These are phyloP conservation scores for Podila minutissima DNA, from an alignment of 192 early-diverging fungal species.

Conservation along the genomic window DNA sequence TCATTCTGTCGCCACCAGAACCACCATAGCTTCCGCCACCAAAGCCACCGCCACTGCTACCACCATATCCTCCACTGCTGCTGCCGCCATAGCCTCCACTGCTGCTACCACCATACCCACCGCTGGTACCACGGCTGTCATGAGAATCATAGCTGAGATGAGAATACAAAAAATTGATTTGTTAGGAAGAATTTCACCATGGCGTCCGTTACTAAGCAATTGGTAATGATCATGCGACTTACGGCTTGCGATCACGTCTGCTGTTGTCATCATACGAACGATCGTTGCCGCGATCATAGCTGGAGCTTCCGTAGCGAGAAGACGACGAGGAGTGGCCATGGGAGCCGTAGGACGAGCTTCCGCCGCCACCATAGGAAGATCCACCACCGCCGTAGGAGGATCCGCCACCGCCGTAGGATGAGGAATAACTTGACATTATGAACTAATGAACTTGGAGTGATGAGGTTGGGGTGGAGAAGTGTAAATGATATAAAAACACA, in stretches of 20 bases:
- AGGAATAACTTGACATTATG: conserved; percentile 37
- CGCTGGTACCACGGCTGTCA: conserved; percentile 60
- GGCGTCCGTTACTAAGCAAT: not conserved
- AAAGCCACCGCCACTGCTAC: conserved; percentile 14
- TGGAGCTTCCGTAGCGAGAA: conserved; percentile 31
- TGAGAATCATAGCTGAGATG: conserved; percentile 49
- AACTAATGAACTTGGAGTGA: not conserved
- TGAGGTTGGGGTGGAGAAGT: not conserved
- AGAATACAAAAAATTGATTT: not conserved
- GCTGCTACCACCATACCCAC: conserved; percentile 33
- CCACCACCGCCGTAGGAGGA: conserved; percentile 28
- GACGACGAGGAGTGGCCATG: conserved; percentile 19
- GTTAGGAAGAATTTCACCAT: not conserved
- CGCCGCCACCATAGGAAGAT: conserved; percentile 26
- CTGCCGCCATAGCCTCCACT: conserved; percentile 37
- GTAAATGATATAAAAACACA: not conserved
- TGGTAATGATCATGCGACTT: conserved; percentile 8
- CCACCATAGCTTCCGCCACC: conserved; percentile 54
- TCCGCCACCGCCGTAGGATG: conserved; percentile 28
- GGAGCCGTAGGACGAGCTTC: conserved; percentile 33
- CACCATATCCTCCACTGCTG: conserved; percentile 32
- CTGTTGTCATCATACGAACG: conserved; percentile 72
- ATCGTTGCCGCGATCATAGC: conserved; percentile 62
- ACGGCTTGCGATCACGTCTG: conserved; percentile 71
- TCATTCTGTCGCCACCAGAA: conserved; percentile 61